These are phyloP conservation scores for Apiosordaria backusii DNA, from an alignment of 495 filamentous ascomycete species.

Conservation along the genomic window DNA sequence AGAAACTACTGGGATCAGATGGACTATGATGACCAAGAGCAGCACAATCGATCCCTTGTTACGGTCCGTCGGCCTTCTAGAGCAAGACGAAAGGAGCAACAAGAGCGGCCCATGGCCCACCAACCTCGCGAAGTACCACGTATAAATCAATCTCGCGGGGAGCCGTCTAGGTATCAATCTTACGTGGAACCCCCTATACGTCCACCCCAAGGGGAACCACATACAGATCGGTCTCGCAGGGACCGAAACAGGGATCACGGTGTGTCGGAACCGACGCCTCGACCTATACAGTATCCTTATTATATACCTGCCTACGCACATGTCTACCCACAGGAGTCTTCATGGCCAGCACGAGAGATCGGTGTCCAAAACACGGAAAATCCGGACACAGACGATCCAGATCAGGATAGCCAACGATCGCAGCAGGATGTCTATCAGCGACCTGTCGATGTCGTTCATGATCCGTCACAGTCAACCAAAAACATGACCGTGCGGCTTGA, in stretches of 20 bases:
- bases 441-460: conserved; percentile 18
- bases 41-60: background rate
- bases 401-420: background rate
- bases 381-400: background rate
- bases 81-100: background rate
- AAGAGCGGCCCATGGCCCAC: background rate
- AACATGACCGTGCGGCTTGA: conserved; percentile 17
- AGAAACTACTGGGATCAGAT: background rate
- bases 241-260: background rate
- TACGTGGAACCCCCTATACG: background rate
- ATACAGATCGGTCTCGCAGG: background rate
- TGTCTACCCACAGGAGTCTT: background rate
- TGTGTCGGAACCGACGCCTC: no score
- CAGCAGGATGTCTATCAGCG: background rate
- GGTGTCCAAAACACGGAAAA: background rate
- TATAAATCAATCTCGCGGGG: background rate
- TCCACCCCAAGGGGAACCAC: background rate
- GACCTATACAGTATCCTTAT: background rate
- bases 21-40: background rate
- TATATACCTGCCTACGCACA: background rate
- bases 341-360: background rate
- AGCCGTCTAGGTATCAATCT: background rate
- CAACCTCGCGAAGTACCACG: background rate
- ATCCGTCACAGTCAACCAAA: conserved; percentile 18
- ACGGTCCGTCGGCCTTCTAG: background rate